Percentiles rank a stretch among this genome's conserved stretches.
These are phyloP conservation scores for Macrophomina pseudophaseolina DNA, from an alignment of 2,329 filamentous ascomycete species.

Conservation along the genomic window DNA sequence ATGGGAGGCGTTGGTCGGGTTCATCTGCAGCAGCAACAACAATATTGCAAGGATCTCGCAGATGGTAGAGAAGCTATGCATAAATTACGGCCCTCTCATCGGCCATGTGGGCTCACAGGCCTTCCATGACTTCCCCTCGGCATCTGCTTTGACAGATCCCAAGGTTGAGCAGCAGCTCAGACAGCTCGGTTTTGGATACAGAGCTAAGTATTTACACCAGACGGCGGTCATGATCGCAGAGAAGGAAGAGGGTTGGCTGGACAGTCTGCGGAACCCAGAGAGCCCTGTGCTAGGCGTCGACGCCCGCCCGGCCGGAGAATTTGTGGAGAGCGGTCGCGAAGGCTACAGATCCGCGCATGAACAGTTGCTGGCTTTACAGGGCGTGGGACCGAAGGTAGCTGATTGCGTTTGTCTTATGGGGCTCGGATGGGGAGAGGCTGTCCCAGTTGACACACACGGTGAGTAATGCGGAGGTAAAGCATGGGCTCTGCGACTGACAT, in stretches of 20 bases:
- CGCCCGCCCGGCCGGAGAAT: constrained; percentile 51
- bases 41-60: constrained; percentile 94
- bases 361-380: constrained; percentile 76
- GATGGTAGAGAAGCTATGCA: constrained; percentile 94
- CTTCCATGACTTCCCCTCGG: constrained; percentile 87
- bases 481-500: constrained; percentile 8
- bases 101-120: constrained; percentile 70
- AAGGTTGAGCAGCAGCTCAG: constrained; percentile 82
- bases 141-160: constrained; percentile 71
- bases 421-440: constrained; percentile 90
- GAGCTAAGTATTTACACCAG: constrained; percentile 88
- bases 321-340: constrained; percentile 58
- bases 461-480: constrained; percentile 29
- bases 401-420: constrained; percentile 98
- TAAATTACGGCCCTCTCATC: constrained; percentile 80
- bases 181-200: constrained; percentile 88
- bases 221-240: constrained; percentile 78
- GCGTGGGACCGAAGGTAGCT: constrained; percentile 94
- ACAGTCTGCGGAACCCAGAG: constrained; percentile 77
- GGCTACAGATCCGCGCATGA: constrained; percentile 83
- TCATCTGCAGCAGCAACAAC: constrained; percentile 99
- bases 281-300: constrained; percentile 63
- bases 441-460: constrained; percentile 93
- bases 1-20: constrained; percentile 91
- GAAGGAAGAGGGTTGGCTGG: constrained; percentile 73